These are phyloP conservation scores for Vararia minispora DNA, from an alignment of 768 basidiomycete genomes.

Conservation along the genomic window DNA sequence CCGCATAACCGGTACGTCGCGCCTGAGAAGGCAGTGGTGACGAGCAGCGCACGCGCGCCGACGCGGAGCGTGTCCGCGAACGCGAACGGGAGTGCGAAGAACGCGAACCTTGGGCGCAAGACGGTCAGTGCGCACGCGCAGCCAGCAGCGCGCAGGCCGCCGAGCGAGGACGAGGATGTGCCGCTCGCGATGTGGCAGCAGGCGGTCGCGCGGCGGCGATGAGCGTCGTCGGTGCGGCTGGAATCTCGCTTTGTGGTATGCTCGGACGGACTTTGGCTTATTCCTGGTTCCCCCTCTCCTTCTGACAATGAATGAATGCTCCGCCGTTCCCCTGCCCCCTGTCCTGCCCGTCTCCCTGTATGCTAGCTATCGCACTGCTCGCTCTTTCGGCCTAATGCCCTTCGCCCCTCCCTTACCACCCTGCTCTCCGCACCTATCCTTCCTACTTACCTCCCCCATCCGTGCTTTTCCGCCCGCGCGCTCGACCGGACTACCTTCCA, in stretches of 20 bases:
- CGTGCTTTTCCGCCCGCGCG: background rate
- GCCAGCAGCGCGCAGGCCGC: conserved; percentile 28
- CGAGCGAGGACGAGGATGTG: conserved; percentile 66
- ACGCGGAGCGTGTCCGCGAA: conserved; percentile 64
- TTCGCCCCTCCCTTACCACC: too few species aligned
- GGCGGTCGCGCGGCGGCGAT: conserved; percentile 43
- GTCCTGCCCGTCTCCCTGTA: too few species aligned
- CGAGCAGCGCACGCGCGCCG: background rate
- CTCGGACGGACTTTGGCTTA: too few species aligned
- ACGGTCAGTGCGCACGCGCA: conserved; percentile 55
- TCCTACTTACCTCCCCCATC: background rate
- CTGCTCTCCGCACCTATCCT: too few species aligned
- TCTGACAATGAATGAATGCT: too few species aligned
- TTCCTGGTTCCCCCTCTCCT: too few species aligned
- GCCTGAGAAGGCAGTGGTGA: conserved; percentile 6
- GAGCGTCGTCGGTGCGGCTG: conserved; percentile 15
- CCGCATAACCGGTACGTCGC: conserved; percentile 1
- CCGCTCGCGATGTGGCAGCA: conserved; percentile 75
- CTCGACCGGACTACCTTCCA: too few species aligned
- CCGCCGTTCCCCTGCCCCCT: too few species aligned
- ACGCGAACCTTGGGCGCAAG: conserved; percentile 47
- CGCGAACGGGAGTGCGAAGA: too few species aligned
- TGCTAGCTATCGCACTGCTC: too few species aligned
- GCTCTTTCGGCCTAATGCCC: too few species aligned
- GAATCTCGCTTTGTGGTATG: too few species aligned